phyloP scores from a whole-genome alignment of 352 stramenopile genomes.

The Pythium biforme region DNA sequence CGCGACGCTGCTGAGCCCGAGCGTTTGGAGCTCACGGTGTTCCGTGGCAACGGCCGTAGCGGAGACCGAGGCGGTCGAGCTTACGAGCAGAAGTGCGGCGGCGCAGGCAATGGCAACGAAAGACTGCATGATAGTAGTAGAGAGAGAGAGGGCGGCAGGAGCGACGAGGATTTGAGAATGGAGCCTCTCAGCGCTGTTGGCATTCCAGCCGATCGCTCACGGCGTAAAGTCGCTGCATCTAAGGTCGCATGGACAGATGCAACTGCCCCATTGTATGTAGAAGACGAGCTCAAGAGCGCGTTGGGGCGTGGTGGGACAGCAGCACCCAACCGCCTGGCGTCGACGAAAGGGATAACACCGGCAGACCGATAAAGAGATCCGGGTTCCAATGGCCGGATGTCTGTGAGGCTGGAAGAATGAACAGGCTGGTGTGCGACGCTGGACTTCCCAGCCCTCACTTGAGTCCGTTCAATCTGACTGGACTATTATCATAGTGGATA shows the following conservation, averaged over 20 bases:
- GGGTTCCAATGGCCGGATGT: too few species aligned
- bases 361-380: background rate
- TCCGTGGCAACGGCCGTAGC: background rate
- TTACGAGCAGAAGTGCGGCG: background rate
- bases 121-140: background rate
- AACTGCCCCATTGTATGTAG: background rate
- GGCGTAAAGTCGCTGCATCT: background rate
- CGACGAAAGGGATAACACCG: background rate
- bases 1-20: conserved; percentile 2
- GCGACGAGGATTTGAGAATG: background rate
- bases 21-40: background rate
- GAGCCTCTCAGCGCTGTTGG: background rate
- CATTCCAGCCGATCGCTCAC: too few species aligned
- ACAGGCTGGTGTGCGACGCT: too few species aligned
- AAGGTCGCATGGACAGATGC: background rate
- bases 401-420: too few species aligned
- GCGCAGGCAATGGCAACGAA: background rate
- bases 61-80: background rate
- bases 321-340: conserved; percentile 4
- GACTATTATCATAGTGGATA: too few species aligned
- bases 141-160: background rate
- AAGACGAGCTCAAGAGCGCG: background rate
- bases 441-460: too few species aligned
- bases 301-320: background rate
- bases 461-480: too few species aligned